These are phyloP conservation scores for Scutellaria minor DNA, from an alignment of 257 asterid species.

Conservation along the genomic window DNA sequence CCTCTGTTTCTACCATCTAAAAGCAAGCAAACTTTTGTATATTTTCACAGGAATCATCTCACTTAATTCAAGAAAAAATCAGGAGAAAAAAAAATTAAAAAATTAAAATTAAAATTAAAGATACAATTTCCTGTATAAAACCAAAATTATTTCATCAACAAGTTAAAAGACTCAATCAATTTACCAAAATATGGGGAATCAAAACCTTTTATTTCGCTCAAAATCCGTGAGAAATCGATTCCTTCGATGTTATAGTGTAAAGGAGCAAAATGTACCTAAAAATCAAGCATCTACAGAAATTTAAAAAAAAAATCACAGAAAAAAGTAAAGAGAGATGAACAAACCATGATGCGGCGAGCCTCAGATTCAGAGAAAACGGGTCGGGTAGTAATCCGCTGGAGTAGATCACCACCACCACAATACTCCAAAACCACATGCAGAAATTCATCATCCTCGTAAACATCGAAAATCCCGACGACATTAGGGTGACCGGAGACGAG, in stretches of 20 bases:
- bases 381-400: slow-evolving; percentile 45
- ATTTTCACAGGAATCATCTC: neutral
- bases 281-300: slow-evolving; percentile 12
- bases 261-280: slow-evolving; percentile 27
- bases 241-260: neutral
- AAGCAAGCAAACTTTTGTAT: too few relatives aligned
- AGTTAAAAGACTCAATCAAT: too few relatives aligned
- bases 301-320: neutral
- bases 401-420: slow-evolving; percentile 62
- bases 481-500: slow-evolving; percentile 50
- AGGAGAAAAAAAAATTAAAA: neutral
- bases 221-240: neutral
- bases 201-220: neutral
- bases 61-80: neutral
- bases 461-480: slow-evolving; percentile 51
- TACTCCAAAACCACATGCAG: slow-evolving; percentile 67
- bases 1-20: too few relatives aligned
- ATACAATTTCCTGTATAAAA: neutral
- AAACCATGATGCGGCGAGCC: slow-evolving; percentile 69
- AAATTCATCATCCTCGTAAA: slow-evolving; percentile 64
- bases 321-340: neutral
- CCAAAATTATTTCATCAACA: neutral
- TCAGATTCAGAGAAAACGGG: slow-evolving; percentile 55
- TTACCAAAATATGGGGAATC: neutral
- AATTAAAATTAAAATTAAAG: neutral